Evolutionary conservation across 2,329 filamentous ascomycete genomes (phyloP).

Genomic region (Verticillium albo-atrum): DNA sequence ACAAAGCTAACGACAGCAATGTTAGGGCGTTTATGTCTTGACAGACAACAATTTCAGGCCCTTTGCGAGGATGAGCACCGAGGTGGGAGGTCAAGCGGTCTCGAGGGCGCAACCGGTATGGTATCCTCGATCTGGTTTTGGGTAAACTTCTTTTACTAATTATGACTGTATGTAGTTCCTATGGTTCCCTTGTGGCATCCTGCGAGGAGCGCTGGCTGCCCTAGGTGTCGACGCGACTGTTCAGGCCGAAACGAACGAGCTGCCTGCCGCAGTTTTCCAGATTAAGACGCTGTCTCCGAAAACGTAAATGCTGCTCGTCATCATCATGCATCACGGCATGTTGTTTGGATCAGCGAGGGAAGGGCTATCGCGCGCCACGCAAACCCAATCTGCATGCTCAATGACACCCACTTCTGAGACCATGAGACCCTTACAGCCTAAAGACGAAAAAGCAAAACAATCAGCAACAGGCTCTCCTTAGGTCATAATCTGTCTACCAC

Average conservation of each 20-base stretch:
- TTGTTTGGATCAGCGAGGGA: neutral
- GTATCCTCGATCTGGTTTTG: constrained; percentile 6
- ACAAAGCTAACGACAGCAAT: neutral
- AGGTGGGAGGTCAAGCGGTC: constrained; percentile 68
- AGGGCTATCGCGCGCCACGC: neutral
- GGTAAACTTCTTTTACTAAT: neutral
- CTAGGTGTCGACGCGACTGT: constrained; percentile 89
- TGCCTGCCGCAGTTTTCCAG: constrained; percentile 89
- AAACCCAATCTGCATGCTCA: neutral
- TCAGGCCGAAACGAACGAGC: constrained; percentile 80
- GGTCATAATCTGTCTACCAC: constrained; percentile 12
- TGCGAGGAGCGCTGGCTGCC: constrained; percentile 86
- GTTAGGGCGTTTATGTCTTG: constrained; percentile 85
- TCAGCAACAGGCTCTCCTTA: constrained; percentile 20
- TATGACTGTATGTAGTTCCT: constrained; percentile 60
- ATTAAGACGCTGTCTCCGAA: constrained; percentile 75
- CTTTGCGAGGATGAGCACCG: constrained; percentile 83
- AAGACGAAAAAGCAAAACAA: constrained; percentile 14
- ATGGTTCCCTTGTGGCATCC: constrained; percentile 91
- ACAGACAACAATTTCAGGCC: constrained; percentile 91
- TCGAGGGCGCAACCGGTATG: constrained; percentile 74
- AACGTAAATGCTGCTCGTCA: neutral
- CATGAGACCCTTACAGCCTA: constrained; percentile 22
- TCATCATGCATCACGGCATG: neutral
- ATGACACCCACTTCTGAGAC: neutral